phyloP scores from a whole-genome alignment of 176 grass and related monocot genomes.

The Dendrocalamus sinicus region DNA sequence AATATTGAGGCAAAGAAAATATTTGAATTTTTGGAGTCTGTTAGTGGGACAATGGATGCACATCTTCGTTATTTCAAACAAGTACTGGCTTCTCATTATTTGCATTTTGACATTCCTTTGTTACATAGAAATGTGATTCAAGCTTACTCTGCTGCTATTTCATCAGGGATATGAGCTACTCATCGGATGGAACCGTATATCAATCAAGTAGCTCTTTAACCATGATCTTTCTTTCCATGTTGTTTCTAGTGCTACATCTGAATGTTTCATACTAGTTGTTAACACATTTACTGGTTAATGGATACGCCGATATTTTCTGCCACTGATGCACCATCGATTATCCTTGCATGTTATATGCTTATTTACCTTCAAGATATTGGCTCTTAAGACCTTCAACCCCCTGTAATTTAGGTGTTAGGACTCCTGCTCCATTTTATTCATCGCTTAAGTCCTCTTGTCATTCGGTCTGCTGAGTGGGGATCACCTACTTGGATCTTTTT shows the following conservation, averaged over 20 bases:
- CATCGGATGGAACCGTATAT: conserved; percentile 99
- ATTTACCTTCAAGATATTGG: no score
- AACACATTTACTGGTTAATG: no score
- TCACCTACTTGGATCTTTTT: no score
- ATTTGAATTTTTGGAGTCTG: conserved; percentile 98
- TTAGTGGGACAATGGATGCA: conserved; percentile 99
- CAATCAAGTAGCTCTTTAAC: conserved; percentile 72
- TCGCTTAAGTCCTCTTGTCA: no score
- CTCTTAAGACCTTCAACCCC: no score
- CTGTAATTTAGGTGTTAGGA: no score
- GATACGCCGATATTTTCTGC: no score
- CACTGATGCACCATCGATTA: no score
- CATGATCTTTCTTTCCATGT: conserved; percentile 24
- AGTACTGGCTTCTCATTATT: conserved; percentile 55
- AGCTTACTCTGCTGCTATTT: conserved; percentile 31
- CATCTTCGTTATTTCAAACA: conserved; percentile 99
- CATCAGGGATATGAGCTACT: conserved; percentile 95
- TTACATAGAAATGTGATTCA: conserved; percentile 35
- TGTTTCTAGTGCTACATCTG: conserved; percentile 1
- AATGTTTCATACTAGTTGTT: no score
- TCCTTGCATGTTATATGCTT: no score
- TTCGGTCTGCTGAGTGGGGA: no score
- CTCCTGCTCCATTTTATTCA: no score
- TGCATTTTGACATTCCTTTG: conserved; percentile 39
- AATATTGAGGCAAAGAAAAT: conserved; percentile 98